Percentiles rank a stretch among this genome's conserved stretches.
Conservation (phyloP, 305 asterid species). For the Withania somnifera region DNA sequence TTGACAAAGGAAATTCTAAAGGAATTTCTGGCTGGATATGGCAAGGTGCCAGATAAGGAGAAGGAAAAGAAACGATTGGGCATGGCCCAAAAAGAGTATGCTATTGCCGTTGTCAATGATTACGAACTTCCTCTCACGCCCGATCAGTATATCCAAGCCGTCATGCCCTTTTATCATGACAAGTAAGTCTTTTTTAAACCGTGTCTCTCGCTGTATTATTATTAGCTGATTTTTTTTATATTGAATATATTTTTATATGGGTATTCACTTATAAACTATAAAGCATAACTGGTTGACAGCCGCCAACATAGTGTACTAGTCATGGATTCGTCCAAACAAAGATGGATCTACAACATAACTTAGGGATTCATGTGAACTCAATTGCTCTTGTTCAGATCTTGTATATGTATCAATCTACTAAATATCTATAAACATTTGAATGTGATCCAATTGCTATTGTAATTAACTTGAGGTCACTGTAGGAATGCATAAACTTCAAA, state of each 20-base stretch:
- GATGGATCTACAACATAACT: not conserved
- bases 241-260: not conserved
- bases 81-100: slow-evolving; percentile 39
- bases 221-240: not conserved
- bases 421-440: not conserved
- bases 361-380: not conserved
- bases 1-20: slow-evolving; percentile 48
- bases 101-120: slow-evolving; percentile 37
- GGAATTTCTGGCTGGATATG: slow-evolving; percentile 59
- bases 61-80: slow-evolving; percentile 77
- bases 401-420: not conserved
- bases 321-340: not conserved
- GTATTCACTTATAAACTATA: not conserved
- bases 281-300: not conserved
- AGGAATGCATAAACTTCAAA: not conserved
- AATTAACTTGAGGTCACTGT: not conserved
- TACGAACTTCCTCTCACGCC: slow-evolving; percentile 72
- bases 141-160: slow-evolving; percentile 42
- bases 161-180: slow-evolving; percentile 63
- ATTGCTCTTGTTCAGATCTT: not conserved
- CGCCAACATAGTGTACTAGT: not conserved
- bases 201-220: not conserved
- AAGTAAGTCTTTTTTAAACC: slow-evolving; percentile 29
- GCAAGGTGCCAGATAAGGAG: slow-evolving; percentile 52
- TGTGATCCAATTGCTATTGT: not conserved